Base-by-base conservation (phyloP, 2,329 filamentous ascomycete species). In the Coniosporium tulheliwenetii region DNA sequence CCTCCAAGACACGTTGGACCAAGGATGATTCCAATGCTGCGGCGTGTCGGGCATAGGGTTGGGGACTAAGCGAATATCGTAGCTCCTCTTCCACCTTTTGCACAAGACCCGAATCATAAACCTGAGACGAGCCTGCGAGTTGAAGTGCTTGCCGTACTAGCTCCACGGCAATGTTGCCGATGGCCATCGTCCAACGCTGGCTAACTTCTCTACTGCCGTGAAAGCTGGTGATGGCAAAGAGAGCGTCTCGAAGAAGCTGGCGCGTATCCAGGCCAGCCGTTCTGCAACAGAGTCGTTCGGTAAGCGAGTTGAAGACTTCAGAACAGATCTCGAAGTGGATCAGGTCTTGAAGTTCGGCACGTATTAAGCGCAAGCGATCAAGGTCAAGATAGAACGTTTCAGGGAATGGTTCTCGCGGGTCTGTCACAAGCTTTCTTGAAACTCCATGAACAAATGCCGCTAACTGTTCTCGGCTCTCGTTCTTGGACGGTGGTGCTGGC, bases 351-450 rank as follows among this genome's bases (percentile, higher is more conserved):
- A 78, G 56, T 36, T 75, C 70, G 1, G 58, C 52, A 36, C 67
- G 66, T 26, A 79, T 53, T n/a, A 60, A 53, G 44, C 64, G 65
- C 5, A 79, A 56, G 16, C 74, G 70, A 32, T 71, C 67, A 5
- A 60, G 57, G 48, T 79, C 74, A 37, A 77, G 66, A 36, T 69
- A 63, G 50, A 78, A 75, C 0, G 73, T 73, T 31, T 69, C 65
- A 0, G 73, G 73, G 33, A 73, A 65, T 8, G 54, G 52, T 9
- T 45, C 40, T 10, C 42, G 42, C 5, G 47, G 48, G 41, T 58
- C 50, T 37, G 66, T 56, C 8, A 33, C 32, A 33, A 33, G 32
- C 32, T 26, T 26, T 7, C 32, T 33, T 13, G 8, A 33, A 3
- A 33, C 19, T 26, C 19, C 19, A 26, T 7, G 7, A 26, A 26